These are phyloP conservation scores for Xanthoceras sorbifolium DNA, from an alignment of 345 rosid species.

Conservation along the genomic window DNA sequence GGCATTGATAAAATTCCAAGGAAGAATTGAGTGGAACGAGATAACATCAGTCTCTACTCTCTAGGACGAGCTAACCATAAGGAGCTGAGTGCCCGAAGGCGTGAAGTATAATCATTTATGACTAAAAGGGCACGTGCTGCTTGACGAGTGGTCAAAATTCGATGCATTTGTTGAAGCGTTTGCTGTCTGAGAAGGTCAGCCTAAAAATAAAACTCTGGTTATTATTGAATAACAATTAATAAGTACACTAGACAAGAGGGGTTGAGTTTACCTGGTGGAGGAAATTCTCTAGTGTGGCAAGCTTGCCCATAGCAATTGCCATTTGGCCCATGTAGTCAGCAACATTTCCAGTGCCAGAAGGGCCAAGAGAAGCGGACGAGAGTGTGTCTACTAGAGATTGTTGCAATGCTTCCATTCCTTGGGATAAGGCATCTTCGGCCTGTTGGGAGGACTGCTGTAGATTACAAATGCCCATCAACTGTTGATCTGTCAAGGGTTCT, in stretches of 20 bases:
- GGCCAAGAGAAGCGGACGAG: conserved; percentile 65
- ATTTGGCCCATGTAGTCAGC: conserved; percentile 91
- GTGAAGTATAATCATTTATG: conserved; percentile 68
- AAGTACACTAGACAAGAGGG: neutral
- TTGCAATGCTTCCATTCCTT: conserved; percentile 97
- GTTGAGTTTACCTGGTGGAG: conserved; percentile 67
- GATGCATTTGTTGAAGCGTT: conserved; percentile 83
- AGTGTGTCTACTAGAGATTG: conserved; percentile 86
- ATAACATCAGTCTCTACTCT: conserved; percentile 55
- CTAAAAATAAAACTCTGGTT: conserved; percentile 33
- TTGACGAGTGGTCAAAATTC: conserved; percentile 84
- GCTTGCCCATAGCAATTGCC: conserved; percentile 91
- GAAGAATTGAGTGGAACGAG: neutral
- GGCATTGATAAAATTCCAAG: neutral
- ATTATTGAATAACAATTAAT: neutral
- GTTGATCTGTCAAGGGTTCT: conserved; percentile 89
- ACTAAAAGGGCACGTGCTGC: conserved; percentile 88
- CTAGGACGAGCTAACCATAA: conserved; percentile 91
- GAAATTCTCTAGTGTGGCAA: conserved; percentile 83
- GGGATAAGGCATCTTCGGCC: conserved; percentile 95
- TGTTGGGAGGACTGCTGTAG: conserved; percentile 97
- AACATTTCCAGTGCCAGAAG: conserved; percentile 69
- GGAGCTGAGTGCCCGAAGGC: conserved; percentile 93
- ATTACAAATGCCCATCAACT: conserved; percentile 88
- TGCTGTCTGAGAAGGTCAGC: conserved; percentile 95